Evolutionary conservation across 306 rosid genomes (phyloP), one percentile per base, ranked within the genome.

Genomic region (Pachyrhizus erosus): DNA sequence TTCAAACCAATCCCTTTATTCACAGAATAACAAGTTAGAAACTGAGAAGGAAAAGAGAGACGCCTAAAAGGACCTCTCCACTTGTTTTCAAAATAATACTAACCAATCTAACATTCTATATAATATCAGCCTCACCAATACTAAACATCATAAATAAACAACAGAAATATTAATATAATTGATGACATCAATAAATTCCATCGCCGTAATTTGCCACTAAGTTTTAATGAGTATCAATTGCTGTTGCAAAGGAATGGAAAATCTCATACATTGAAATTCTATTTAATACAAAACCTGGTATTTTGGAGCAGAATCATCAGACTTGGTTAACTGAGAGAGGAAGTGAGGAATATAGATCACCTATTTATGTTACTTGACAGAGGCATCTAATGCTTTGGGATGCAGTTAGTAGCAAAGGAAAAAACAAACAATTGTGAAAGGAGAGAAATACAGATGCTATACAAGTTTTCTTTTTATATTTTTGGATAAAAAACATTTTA

Each of bases 1-100:
- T 87, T 96, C 99, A 74, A 93, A 93, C 92, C 98, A 96, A 86
- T 96, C 99, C 94, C 99, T 96, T 79, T 85, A 67, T 34, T 69
- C 69, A 86, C n/a, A 85, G 48, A 66, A 55, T 80, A 34, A 42
- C 23, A 65, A 75, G 82, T 77, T 20, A 60, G 79, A 66, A 61
- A 75, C n/a, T 15, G 46, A 75, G 71, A 74, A 60, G 14, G 29
- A 9, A 48, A 55, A 60, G 40, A 52, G 68, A 75, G 49, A 33
- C 23, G 54, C 74, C 54, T 62, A 64, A 64, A 33, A 43, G 26
- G 40, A 68, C 26, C 55, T 26, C 43, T 18, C 18, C 17, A 54
- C 52, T 29, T 83, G 52, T 76, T 77, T 76, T 24, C 20, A 54
- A 66, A 80, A 70, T 26, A 80, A 42, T 48, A 54, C 37, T 5